Conservation (phyloP, 495 filamentous ascomycete species). For the Glonium stellatum region DNA sequence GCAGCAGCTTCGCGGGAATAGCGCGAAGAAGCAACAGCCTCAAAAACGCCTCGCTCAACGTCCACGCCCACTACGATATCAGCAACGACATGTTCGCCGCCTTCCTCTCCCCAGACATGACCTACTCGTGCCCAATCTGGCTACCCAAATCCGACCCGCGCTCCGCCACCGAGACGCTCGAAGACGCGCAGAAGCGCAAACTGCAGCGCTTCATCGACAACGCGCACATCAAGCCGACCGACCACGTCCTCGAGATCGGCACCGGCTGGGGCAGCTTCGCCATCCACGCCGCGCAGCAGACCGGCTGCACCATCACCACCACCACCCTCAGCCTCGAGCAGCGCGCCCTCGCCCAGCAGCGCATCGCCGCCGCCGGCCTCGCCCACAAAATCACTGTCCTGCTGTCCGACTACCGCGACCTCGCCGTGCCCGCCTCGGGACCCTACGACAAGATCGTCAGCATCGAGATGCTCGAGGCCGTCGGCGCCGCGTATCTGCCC, state of each 20-base stretch:
- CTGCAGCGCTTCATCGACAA: slow-evolving; percentile 54
- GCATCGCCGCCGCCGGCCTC: slow-evolving; percentile 49
- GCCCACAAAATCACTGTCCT: slow-evolving; percentile 49
- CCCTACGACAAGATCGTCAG: slow-evolving; percentile 62
- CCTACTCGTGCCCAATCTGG: slow-evolving; percentile 70
- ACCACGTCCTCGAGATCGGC: slow-evolving; percentile 64
- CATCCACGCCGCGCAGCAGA: slow-evolving; percentile 52
- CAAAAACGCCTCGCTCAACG: slow-evolving; percentile 53
- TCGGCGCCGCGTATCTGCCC: slow-evolving; percentile 56
- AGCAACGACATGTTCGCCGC: slow-evolving; percentile 67
- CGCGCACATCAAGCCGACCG: slow-evolving; percentile 51
- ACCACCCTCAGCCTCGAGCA: slow-evolving; percentile 57
- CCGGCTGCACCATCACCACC: slow-evolving; percentile 56
- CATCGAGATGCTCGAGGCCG: slow-evolving; percentile 72
- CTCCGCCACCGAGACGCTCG: slow-evolving; percentile 45
- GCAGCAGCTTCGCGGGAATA: slow-evolving; percentile 44
- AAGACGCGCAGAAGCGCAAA: slow-evolving; percentile 61
- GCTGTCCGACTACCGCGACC: slow-evolving; percentile 54
- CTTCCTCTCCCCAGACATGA: slow-evolving; percentile 68
- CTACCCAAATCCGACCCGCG: slow-evolving; percentile 34
- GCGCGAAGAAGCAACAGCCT: slow-evolving; percentile 57
- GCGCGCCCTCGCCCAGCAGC: slow-evolving; percentile 51
- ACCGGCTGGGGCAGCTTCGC: slow-evolving; percentile 65
- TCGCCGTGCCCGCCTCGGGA: slow-evolving; percentile 43
- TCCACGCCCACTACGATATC: slow-evolving; percentile 67